These are phyloP conservation scores for Tetragonia tetragonoides DNA, from an alignment of 148 eudicot genomes.

Conservation along the genomic window DNA sequence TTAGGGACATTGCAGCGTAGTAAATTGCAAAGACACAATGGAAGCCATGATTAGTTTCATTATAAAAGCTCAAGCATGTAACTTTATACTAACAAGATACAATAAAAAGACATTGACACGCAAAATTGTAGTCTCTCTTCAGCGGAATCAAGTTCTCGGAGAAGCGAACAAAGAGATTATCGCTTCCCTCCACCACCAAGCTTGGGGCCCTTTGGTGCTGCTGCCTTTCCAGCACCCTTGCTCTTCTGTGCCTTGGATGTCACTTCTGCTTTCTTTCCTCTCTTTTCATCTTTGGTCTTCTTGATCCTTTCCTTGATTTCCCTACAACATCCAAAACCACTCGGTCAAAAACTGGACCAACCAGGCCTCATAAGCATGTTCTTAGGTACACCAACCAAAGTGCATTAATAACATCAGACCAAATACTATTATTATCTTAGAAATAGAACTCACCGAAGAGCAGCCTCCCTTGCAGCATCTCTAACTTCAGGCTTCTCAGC, in stretches of 20 bases:
- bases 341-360: neutral
- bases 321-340: slow-evolving; percentile 19
- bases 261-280: slow-evolving; percentile 58
- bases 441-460: slow-evolving; percentile 48
- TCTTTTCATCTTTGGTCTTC: slow-evolving; percentile 71
- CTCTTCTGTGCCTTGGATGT: slow-evolving; percentile 39
- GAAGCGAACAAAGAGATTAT: slow-evolving; percentile 14
- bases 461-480: slow-evolving; percentile 75
- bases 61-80: neutral
- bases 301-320: slow-evolving; percentile 73
- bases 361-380: neutral
- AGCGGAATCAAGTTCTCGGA: no score
- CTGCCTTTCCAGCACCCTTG: slow-evolving; percentile 44
- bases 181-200: slow-evolving; percentile 70
- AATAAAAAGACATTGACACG: no score
- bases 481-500: slow-evolving; percentile 66
- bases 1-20: neutral
- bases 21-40: neutral
- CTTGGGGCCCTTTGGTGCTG: slow-evolving; percentile 54
- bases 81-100: neutral
- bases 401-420: no score
- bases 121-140: neutral
- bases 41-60: neutral
- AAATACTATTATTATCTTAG: neutral
- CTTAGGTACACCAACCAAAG: neutral